Evolutionary conservation across 73 alveolate genomes (phyloP).

Genomic region (Paramecium octaurelia): DNA sequence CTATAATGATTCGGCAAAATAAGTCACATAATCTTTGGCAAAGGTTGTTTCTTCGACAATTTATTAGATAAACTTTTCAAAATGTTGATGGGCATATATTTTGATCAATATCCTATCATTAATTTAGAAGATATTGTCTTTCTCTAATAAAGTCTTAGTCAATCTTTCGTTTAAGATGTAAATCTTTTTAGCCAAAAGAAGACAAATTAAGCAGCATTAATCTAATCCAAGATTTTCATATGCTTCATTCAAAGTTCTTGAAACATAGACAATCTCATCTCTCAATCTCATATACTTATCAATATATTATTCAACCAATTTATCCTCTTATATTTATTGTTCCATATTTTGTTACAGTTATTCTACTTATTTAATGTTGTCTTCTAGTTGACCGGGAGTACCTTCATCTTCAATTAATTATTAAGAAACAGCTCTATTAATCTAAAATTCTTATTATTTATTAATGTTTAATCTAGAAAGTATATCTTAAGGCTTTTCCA

Average conservation of each 20-base stretch:
- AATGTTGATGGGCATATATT: neutral
- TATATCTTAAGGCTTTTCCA: neutral
- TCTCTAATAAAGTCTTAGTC: neutral
- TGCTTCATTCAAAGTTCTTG: slow-evolving; percentile 10
- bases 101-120: neutral
- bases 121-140: neutral
- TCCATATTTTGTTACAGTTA: neutral
- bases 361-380: neutral
- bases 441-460: neutral
- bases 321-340: neutral
- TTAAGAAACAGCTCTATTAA: neutral
- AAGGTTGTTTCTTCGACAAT: neutral
- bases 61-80: neutral
- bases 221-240: neutral
- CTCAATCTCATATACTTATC: slow-evolving; percentile 19
- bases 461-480: neutral
- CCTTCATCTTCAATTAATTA: neutral
- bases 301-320: neutral
- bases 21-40: neutral
- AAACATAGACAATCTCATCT: neutral
- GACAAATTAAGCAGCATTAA: neutral
- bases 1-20: neutral
- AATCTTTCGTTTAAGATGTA: neutral
- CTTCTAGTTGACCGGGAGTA: neutral
- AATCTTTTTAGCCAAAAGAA: neutral